Base-by-base conservation (phyloP, 2,329 filamentous ascomycete genomes). In the Aaosphaeria arxii region DNA sequence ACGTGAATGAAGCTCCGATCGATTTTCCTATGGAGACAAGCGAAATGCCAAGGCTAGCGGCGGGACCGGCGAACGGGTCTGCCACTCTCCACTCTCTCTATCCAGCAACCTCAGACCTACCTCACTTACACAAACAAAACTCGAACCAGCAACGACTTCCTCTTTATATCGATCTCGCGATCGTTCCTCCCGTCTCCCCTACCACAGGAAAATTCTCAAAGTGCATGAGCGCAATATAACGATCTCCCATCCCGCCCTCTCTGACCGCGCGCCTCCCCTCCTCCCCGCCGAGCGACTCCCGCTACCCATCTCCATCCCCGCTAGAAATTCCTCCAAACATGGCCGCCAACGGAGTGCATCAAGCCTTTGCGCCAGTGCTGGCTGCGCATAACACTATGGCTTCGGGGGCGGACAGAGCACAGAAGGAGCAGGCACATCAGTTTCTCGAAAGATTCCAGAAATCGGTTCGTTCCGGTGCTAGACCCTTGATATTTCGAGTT, bases 391-490 rank as follows among this genome's bases (percentile, higher is more conserved):
- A 86, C 67, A 94, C 91, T 55, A 96, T 99, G 91, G 86, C 84
- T 66, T 81, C 91, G 69, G 88, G 87, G 73, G 87, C 85, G 58
- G 85, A 92, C 66, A 83, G 87, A 64, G 81, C 87, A 57, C 84
- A 88, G 67, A 97, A 97, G 78, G 86, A 87, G 70, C 87, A 91
- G 71, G 91, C 90, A 51, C 91, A 96, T 68, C 85, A 92, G 69
- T 99, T 87, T 70, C 80, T 99, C 51, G 89, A 95, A 74, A 86
- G 84, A 61, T 99, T 97, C 74, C 94, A 99, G 81, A 99, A 99
- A 83, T 97, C 94, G 71, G 92, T 96, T 73, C 59, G 87, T 30
- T 35, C 24, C 11, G 44, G 24, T 38, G 11, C 9, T n/a, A 4
- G 17, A 24, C 17, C 17, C 3, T 24, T 24, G 17, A 24, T 24